phyloP scores from a whole-genome alignment of 1,139 yeast genomes.

The Candida sp. region DNA sequence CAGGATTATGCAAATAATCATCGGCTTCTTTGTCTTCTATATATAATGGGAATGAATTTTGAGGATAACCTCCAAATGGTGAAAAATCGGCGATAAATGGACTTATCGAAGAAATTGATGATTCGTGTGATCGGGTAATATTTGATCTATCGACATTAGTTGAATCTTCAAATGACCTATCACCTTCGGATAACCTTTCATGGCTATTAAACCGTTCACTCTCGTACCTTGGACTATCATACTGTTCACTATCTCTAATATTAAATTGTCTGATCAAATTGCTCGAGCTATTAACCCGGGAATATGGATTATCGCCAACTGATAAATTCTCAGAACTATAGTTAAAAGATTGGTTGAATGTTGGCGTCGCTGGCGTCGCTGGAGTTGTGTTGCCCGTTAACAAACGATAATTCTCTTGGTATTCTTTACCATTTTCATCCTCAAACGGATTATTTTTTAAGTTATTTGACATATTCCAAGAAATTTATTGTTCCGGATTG shows the following conservation, averaged over 20 bases:
- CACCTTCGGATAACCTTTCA: background rate
- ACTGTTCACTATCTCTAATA: background rate
- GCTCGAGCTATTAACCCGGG: background rate
- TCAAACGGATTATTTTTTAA: background rate
- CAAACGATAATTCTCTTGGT: background rate
- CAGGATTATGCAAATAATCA: slow-evolving; percentile 91
- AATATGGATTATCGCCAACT: background rate
- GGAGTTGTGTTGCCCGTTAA: background rate
- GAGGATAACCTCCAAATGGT: slow-evolving; percentile 96
- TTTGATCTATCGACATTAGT: background rate
- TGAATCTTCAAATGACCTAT: background rate
- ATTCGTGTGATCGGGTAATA: background rate
- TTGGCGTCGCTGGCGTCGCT: background rate
- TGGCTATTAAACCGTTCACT: background rate
- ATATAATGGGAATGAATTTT: slow-evolving; percentile 79
- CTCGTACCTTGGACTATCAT: too few relatives aligned
- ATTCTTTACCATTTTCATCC: background rate
- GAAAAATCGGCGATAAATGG: slow-evolving; percentile 39
- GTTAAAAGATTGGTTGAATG: background rate
- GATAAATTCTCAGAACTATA: background rate
- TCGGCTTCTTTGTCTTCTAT: slow-evolving; percentile 92
- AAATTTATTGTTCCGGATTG: background rate
- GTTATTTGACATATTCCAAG: background rate
- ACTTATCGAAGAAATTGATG: background rate
- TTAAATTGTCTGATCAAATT: background rate